Evolutionary conservation across 192 early-diverging fungal genomes (phyloP).

Genomic region (Diversispora eburnea): DNA sequence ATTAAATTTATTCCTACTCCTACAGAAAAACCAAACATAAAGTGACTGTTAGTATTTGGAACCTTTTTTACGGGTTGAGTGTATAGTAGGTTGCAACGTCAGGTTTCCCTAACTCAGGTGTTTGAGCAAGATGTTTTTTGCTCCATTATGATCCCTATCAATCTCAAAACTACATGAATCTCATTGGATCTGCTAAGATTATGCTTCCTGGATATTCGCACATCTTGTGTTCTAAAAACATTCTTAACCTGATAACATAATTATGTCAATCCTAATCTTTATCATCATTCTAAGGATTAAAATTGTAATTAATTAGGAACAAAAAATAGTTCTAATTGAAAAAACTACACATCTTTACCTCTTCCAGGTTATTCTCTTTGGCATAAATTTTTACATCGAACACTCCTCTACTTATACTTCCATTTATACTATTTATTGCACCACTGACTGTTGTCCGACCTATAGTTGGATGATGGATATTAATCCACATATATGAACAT

Average conservation of each 20-base stretch:
- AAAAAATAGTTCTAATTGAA: slow-evolving; percentile 23
- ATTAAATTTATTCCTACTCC: no score
- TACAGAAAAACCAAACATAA: slow-evolving; percentile 16
- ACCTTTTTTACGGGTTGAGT: not conserved
- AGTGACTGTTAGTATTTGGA: not conserved
- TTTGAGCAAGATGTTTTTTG: not conserved
- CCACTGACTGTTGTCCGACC: not conserved
- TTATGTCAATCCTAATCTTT: slow-evolving; percentile 8
- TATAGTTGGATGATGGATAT: slow-evolving; percentile 9
- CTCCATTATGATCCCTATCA: slow-evolving; percentile 2
- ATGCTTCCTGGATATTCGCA: not conserved
- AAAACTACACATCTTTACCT: slow-evolving; percentile 17
- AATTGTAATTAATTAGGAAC: slow-evolving; percentile 21
- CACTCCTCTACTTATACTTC: slow-evolving; percentile 3
- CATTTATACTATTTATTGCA: slow-evolving; percentile 13
- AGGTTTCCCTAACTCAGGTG: not conserved
- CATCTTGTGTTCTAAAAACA: slow-evolving; percentile 8
- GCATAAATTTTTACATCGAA: slow-evolving; percentile 3
- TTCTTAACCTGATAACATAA: no score
- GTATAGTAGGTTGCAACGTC: not conserved
- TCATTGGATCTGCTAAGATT: not conserved
- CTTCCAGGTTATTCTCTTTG: slow-evolving; percentile 16
- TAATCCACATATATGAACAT: not conserved
- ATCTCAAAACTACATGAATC: slow-evolving; percentile 2
- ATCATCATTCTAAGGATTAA: slow-evolving; percentile 14